These are phyloP conservation scores for Yamadazyma nakazawae DNA, from an alignment of 805 yeast species.

Conservation along the genomic window DNA sequence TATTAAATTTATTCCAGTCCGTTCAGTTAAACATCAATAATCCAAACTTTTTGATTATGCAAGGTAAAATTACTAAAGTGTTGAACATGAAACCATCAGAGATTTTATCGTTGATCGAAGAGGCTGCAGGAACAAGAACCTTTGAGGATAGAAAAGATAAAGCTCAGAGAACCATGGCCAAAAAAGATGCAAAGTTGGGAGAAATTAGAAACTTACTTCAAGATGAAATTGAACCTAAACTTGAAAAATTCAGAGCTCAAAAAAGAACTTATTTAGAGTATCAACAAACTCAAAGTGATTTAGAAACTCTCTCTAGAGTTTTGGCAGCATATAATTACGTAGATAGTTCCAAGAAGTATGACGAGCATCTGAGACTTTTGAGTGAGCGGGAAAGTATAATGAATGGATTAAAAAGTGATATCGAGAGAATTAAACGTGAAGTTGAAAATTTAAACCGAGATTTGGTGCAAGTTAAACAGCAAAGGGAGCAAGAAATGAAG, in stretches of 20 bases:
- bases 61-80: conserved; percentile 96
- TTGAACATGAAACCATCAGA: conserved; percentile 94
- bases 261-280: conserved; percentile 80
- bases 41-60: conserved; percentile 97
- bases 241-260: conserved; percentile 75
- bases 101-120: conserved; percentile 86
- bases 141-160: conserved; percentile 91
- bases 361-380: conserved; percentile 42
- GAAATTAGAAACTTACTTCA: conserved; percentile 69
- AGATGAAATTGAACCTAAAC: conserved; percentile 92
- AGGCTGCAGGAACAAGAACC: conserved; percentile 96
- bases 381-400: conserved; percentile 40
- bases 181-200: conserved; percentile 79
- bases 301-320: conserved; percentile 69
- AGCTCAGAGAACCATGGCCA: conserved; percentile 87
- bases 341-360: conserved; percentile 36
- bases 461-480: conserved; percentile 47
- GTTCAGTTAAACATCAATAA: conserved; percentile 95
- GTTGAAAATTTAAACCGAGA: conserved; percentile 59
- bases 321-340: conserved; percentile 76
- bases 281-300: conserved; percentile 77
- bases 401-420: conserved; percentile 38
- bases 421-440: conserved; percentile 51
- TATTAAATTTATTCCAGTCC: conserved; percentile 83
- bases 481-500: conserved; percentile 54